Conservation (phyloP, 1,284 basidiomycete species). For the Tremellales sp. region DNA sequence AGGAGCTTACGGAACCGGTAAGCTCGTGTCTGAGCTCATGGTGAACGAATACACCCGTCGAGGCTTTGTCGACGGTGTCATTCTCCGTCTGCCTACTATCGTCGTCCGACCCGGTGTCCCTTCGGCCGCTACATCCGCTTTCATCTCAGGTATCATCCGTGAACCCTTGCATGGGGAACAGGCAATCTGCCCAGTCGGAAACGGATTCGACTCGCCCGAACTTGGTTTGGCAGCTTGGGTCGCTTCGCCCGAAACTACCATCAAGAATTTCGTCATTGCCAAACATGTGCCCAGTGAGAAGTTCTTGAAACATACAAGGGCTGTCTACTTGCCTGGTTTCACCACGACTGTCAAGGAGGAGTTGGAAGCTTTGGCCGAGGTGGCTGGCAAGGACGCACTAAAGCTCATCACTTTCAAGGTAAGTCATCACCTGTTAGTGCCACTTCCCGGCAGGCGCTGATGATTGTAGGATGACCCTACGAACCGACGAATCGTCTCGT, state of each 20-base stretch:
- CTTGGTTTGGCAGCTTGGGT: slow-evolving; percentile 56
- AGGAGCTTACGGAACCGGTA: slow-evolving; percentile 59
- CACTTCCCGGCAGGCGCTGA: not conserved
- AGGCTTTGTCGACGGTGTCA: slow-evolving; percentile 60
- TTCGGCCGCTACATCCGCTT: slow-evolving; percentile 58
- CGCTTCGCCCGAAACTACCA: slow-evolving; percentile 55
- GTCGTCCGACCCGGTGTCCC: slow-evolving; percentile 58
- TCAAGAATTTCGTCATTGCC: slow-evolving; percentile 57
- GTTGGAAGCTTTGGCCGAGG: slow-evolving; percentile 41
- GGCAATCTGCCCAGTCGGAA: slow-evolving; percentile 56
- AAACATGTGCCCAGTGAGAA: slow-evolving; percentile 53
- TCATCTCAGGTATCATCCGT: slow-evolving; percentile 61
- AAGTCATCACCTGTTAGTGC: slow-evolving; percentile 2
- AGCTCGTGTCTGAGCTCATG: slow-evolving; percentile 58
- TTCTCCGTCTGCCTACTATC: slow-evolving; percentile 61
- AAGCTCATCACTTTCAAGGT: slow-evolving; percentile 44
- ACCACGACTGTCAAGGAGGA: slow-evolving; percentile 45
- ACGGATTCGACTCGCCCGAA: slow-evolving; percentile 38
- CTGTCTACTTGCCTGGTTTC: slow-evolving; percentile 46
- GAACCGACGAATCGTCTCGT: slow-evolving; percentile 45
- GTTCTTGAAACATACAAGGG: slow-evolving; percentile 55
- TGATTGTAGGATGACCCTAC: slow-evolving; percentile 42
- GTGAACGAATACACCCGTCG: slow-evolving; percentile 62
- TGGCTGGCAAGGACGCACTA: slow-evolving; percentile 41
- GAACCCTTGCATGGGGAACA: slow-evolving; percentile 58